phyloP scores from a whole-genome alignment of 2,329 filamentous ascomycete species.

The Cytospora chrysosperma region DNA sequence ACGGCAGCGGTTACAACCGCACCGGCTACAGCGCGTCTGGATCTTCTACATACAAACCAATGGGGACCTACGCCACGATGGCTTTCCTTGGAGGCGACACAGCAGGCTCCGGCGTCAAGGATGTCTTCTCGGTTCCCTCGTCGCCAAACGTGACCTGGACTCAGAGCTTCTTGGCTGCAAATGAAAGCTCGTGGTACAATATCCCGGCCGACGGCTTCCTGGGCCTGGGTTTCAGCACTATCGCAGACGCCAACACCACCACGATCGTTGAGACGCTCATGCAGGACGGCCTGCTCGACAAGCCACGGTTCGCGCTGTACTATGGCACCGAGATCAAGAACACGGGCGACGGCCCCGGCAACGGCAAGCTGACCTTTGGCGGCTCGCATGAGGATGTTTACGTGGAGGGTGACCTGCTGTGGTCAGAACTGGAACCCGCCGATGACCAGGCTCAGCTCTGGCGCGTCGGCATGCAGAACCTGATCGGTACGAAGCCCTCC shows the following conservation, averaged over 20 bases:
- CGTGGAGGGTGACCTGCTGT: constrained; percentile 28
- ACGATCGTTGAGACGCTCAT: constrained; percentile 37
- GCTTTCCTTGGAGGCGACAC: constrained; percentile 34
- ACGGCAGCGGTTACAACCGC: constrained; percentile 30
- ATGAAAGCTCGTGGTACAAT: constrained; percentile 31
- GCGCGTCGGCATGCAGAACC: constrained; percentile 29
- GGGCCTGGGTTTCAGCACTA: constrained; percentile 36
- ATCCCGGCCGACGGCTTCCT: constrained; percentile 37
- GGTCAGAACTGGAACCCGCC: constrained; percentile 24
- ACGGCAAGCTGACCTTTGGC: constrained; percentile 35
- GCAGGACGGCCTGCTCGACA: constrained; percentile 31
- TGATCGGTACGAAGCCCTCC: constrained; percentile 23
- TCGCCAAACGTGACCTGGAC: constrained; percentile 28
- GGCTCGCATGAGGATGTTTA: constrained; percentile 34
- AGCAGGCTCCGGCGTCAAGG: constrained; percentile 30
- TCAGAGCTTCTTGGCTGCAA: constrained; percentile 33
- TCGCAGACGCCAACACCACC: constrained; percentile 31
- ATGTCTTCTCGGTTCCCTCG: constrained; percentile 28
- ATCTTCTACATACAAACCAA: constrained; percentile 30
- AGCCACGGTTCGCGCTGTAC: constrained; percentile 35
- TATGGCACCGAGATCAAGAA: constrained; percentile 27
- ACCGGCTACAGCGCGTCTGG: constrained; percentile 30
- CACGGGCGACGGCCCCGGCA: constrained; percentile 25
- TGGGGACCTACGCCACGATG: constrained; percentile 29
- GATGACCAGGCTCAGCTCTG: constrained; percentile 33